Base-by-base conservation (phyloP, 192 early-diverging fungal species). In the Backusella parvicylindrica region DNA sequence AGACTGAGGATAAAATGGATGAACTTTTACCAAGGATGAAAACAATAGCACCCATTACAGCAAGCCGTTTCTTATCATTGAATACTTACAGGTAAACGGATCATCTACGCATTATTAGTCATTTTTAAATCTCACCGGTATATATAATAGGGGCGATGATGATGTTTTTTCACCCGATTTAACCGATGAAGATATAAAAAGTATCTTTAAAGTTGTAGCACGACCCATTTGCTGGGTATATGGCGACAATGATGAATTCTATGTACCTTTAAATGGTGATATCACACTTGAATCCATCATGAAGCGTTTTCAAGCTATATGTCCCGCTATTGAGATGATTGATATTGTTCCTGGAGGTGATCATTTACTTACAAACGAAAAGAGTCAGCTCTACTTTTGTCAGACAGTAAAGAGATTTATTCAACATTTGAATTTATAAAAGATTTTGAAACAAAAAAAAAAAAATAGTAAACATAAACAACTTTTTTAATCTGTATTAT, bases 1-100 rank as follows among this genome's bases (percentile, higher is more conserved):
- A 73, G 23, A 43, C 75, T 16, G 74, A 81, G 70, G 75, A 76
- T 23, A 79, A 80, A 33, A 77, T 73, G 1, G 72, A 83, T n/a
- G 77, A 79, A 16, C 77, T 79, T 37, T 83, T 85, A 80, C 73
- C 80, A n/a, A 33, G 78, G 11, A 75, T 77, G 31, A 75, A 79
- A 1, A 74, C 76, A 21, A 53, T 73, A 2, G 77, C 74, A 3
- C 82, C 82, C 13, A 76, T 85, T 3, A 80, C 84, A 11, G 84
- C 82, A 0, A 75, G 75, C 37, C 79, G 84, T 1, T 85, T 78
- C 71, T 77, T 75, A 43, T 81, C 82, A 2, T 30, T 85, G 6
- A 71, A 38, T 33, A 74, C 82, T 21, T 64, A 72, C 30, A 78
- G 79, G 84, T 83, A n/a, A n/a, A 74, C 75, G 68, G 2, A 50